Conservation (phyloP, 2,329 filamentous ascomycete genomes). For the Decorospora gaudefroyi region DNA sequence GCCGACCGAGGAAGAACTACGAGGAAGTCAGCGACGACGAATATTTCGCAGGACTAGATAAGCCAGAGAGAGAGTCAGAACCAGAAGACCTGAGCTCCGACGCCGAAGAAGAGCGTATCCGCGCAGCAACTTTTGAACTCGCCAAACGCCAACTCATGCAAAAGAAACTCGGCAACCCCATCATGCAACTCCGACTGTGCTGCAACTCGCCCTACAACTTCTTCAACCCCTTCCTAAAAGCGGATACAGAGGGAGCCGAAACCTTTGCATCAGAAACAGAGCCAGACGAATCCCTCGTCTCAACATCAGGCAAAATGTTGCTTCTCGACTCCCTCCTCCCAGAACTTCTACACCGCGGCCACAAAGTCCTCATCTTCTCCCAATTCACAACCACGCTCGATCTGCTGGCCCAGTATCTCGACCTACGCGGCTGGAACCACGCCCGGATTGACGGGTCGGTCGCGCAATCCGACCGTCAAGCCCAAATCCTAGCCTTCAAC, state of each 20-base stretch:
- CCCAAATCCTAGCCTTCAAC: conserved; percentile 57
- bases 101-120: conserved; percentile 65
- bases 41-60: conserved; percentile 78
- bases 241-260: conserved; percentile 57
- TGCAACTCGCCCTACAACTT: conserved; percentile 97
- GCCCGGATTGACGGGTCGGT: conserved; percentile 93
- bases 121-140: conserved; percentile 70
- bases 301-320: conserved; percentile 92
- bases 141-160: conserved; percentile 85
- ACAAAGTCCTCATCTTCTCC: conserved; percentile 95
- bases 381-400: conserved; percentile 96
- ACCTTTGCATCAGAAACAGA: conserved; percentile 54
- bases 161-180: conserved; percentile 90
- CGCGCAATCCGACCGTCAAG: conserved; percentile 63
- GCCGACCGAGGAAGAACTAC: conserved; percentile 62
- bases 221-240: conserved; percentile 76
- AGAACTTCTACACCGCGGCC: conserved; percentile 69
- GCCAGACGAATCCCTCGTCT: conserved; percentile 79
- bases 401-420: conserved; percentile 84
- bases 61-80: conserved; percentile 53
- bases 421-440: conserved; percentile 75
- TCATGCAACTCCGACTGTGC: conserved; percentile 88
- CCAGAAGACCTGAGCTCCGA: conserved; percentile 51
- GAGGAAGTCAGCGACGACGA: conserved; percentile 78
- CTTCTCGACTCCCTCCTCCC: conserved; percentile 85